Base-by-base conservation (phyloP, 345 rosid genomes). In the Schrenkiella parvula region DNA sequence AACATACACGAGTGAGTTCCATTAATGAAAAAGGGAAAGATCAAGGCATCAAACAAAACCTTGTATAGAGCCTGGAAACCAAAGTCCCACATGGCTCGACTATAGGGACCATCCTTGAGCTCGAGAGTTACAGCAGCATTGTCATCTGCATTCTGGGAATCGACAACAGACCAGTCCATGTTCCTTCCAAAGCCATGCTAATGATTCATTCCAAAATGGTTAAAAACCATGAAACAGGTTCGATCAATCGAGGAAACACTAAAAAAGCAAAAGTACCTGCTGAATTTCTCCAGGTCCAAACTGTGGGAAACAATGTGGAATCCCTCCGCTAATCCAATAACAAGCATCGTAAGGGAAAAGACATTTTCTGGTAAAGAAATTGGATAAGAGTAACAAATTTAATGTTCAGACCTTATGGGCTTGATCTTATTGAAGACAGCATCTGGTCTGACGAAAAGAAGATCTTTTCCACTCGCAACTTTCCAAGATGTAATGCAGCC, bases 301-400 rank as follows among this genome's bases (percentile, higher is more conserved):
- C 86, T 93, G 98, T 0, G 97, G 98, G 80, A 93, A 93, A 74
- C 98, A 93, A 83, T 93, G 97, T 22, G 98, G 98, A 77, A 91
- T 66, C 35, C 98, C 98, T 74, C 98, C 97, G 71, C 98, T 93
- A 66, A 70, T 31, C 81, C 60, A 75, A 58, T n/a, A 75, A 21
- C 50, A 37, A 66, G 12, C 44, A 64, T 10, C 11, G 38, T 13
- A 25, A 18, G 39, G 3, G 32, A 4, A 18, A 23, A 4, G 1
- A 35, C 18, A 43, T 0, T 32, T 3, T 19, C 10, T 56, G 31
- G 66, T 39, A 18, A 19, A 19, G 4, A 48, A 60, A 37, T 10
- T 46, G 42, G 23, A 61, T 3, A 10, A 22, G 48, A 73, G 37
- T 14, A 53, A 31, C 21, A 52, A 10, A 31, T 15, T 4, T 18